phyloP scores from a whole-genome alignment of 2,329 filamentous ascomycete species.

The Chaetomium sp. region DNA sequence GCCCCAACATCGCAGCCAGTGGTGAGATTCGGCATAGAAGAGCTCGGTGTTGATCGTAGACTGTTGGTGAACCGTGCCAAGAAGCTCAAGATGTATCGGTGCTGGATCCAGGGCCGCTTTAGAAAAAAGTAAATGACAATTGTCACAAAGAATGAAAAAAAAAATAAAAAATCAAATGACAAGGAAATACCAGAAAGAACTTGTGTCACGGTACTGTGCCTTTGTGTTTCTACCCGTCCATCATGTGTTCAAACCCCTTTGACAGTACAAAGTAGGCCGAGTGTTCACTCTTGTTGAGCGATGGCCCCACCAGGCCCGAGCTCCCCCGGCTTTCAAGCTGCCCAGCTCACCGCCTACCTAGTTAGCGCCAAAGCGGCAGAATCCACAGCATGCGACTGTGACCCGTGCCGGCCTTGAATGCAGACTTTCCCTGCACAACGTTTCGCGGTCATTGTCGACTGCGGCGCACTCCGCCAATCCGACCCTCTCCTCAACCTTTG shows the following conservation, averaged over 20 bases:
- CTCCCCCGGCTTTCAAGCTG: background rate
- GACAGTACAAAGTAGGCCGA: background rate
- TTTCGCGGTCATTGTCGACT: slow-evolving; percentile 1
- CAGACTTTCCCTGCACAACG: background rate
- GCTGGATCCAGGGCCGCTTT: slow-evolving; percentile 86
- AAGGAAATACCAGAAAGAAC: too few relatives aligned
- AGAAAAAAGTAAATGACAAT: slow-evolving; percentile 50
- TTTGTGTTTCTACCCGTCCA: background rate
- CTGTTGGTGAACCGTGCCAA: slow-evolving; percentile 87
- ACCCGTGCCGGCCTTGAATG: slow-evolving; percentile 3
- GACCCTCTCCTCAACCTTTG: background rate
- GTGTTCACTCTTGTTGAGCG: background rate
- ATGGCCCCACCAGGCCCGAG: slow-evolving; percentile 1
- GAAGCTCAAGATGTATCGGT: slow-evolving; percentile 96
- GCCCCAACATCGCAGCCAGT: slow-evolving; percentile 39
- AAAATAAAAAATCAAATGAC: too few relatives aligned
- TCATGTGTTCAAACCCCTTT: background rate
- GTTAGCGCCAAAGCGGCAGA: slow-evolving; percentile 11
- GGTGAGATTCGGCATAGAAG: slow-evolving; percentile 60
- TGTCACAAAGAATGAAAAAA: too few relatives aligned
- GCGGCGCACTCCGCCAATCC: background rate
- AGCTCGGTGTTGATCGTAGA: slow-evolving; percentile 78
- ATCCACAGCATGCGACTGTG: slow-evolving; percentile 19
- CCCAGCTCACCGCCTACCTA: slow-evolving; percentile 10
- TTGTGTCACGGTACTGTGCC: background rate